Evolutionary conservation across 371 early-diverging fungal genomes (phyloP), one percentile per base, ranked within the genome.

Genomic region (Mortierella sp.): DNA sequence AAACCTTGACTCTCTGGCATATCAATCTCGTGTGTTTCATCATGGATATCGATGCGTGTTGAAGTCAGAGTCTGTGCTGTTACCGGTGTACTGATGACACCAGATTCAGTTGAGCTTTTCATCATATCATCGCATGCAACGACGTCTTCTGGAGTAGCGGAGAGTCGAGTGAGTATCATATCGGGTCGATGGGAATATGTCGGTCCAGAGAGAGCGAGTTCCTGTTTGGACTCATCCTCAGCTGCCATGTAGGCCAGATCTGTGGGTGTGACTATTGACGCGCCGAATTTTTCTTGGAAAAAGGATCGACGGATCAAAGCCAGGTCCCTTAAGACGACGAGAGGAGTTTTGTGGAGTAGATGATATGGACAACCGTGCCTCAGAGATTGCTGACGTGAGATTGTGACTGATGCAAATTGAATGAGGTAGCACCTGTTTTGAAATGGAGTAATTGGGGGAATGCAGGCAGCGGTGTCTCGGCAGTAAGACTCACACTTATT

Each of bases 201-300:
- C 26, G 44, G 27, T 19, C 42, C 30, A n/a, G 56, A 34, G 62
- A 69, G 52, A 30, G 56, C 56, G 70, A 56, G 62, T 46, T 37
- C 56, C 46, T 61, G 47, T 8, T 42, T 54, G 44, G 56, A 56
- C 69, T 46, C 70, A 61, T 62, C 70, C 56, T 61, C 70, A 43
- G 57, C 26, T 46, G 57, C 58, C 70, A 69, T 69, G 60, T 23
- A 49, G 53, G 59, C 57, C 21, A 7, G 37, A 34, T 34, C 7
- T 2, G 1, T 14, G 37, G 7, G 37, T 34, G 49, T 31, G 21
- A 21, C n/a, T n/a, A n/a, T n/a, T n/a, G n/a, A n/a, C n/a, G n/a
- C n/a, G n/a, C n/a, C n/a, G n/a, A n/a, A n/a, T n/a, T n/a, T n/a
- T n/a, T n/a, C n/a, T n/a, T n/a, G n/a, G n/a, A n/a, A n/a, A n/a